Base-by-base conservation (phyloP, 2,329 filamentous ascomycete genomes). In the Fusarium sp. region DNA sequence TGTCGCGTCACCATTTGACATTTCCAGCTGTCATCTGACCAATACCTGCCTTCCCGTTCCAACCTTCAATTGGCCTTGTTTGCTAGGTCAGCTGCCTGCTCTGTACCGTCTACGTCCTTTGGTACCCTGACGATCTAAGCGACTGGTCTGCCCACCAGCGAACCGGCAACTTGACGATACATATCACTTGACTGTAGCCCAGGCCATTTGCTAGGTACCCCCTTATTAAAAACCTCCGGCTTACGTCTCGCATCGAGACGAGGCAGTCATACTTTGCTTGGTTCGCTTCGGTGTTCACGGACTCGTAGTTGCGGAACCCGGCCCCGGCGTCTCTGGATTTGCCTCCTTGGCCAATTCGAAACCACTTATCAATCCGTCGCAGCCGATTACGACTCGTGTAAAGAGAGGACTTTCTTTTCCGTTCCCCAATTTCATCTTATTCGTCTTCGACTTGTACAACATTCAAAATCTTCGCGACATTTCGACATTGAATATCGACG, bases 311-410 rank as follows among this genome's bases (percentile, higher is more conserved):
- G 56, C 61, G 50, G 56, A 64, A 62, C 54, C 68, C 65, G 71
- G 59, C 50, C 60, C 63, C 58, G 34, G 34, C 34, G 34, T 59
- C 62, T 59, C 65, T 63, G 68, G 65, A 67, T 67, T 73, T 53
- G 71, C 71, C 71, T 73, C 68, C 57, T 46, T 61, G 60, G 60
- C 61, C 68, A 62, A 52, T 45, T 67, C 58, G 55, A 61, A 67
- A 61, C 64, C 45, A 66, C 54, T 71, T 62, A 57, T 54, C 50
- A 65, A 68, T 43, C 56, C 53, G 46, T 52, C 51, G 49, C 63
- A 58, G 59, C 60, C 63, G 67, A 62, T 63, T 56, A 57, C 54
- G 61, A 65, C 50, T 70, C 57, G 39, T 51, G 56, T 54, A 44
- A 42, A 63, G 50, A 44, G 60, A 63, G 48, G 50, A 62, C 53